A percentile compares a stretch with the other conserved stretches of the same genome.
Conservation (phyloP, 2,329 filamentous ascomycete genomes). For the Ophiostoma populinum region DNA sequence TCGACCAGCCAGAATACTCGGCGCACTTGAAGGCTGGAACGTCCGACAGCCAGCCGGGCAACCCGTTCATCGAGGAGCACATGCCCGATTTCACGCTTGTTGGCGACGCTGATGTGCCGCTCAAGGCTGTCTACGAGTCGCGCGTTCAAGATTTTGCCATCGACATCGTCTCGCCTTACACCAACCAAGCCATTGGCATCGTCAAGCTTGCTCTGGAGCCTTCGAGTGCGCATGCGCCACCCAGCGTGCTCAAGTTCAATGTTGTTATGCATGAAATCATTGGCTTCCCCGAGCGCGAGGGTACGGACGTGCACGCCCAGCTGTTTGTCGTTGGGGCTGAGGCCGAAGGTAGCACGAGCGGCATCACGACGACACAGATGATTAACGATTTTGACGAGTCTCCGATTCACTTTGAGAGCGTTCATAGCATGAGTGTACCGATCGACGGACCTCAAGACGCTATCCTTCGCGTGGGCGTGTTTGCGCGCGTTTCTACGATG, state of each 20-base stretch:
- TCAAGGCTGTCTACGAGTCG: slow-evolving; percentile 85
- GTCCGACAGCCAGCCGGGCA: slow-evolving; percentile 33
- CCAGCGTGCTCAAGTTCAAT: slow-evolving; percentile 91
- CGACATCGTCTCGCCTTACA: slow-evolving; percentile 85
- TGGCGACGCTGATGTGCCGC: slow-evolving; percentile 80
- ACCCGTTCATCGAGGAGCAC: slow-evolving; percentile 72
- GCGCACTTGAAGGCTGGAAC: slow-evolving; percentile 63
- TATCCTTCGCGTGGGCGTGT: slow-evolving; percentile 72
- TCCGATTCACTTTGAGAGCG: slow-evolving; percentile 84
- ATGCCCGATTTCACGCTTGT: slow-evolving; percentile 87
- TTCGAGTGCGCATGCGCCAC: slow-evolving; percentile 79
- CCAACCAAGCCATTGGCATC: slow-evolving; percentile 76
- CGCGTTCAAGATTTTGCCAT: slow-evolving; percentile 86
- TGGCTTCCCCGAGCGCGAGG: slow-evolving; percentile 89
- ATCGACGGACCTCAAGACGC: slow-evolving; percentile 59
- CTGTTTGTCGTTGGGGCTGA: slow-evolving; percentile 88
- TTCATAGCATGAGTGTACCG: slow-evolving; percentile 93
- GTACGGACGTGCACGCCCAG: slow-evolving; percentile 87
- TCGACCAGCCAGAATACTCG: slow-evolving; percentile 86
- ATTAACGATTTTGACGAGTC: slow-evolving; percentile 88
- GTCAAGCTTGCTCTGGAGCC: slow-evolving; percentile 83
- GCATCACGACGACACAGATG: slow-evolving; percentile 89
- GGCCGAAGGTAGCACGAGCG: slow-evolving; percentile 47
- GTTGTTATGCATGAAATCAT: slow-evolving; percentile 95
- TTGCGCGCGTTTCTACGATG: slow-evolving; percentile 79